A percentile compares a stretch with the other conserved stretches of the same genome.
Evolutionary conservation across 2,329 filamentous ascomycete species (phyloP).

Genomic region (Huntiella bhutanensis): DNA sequence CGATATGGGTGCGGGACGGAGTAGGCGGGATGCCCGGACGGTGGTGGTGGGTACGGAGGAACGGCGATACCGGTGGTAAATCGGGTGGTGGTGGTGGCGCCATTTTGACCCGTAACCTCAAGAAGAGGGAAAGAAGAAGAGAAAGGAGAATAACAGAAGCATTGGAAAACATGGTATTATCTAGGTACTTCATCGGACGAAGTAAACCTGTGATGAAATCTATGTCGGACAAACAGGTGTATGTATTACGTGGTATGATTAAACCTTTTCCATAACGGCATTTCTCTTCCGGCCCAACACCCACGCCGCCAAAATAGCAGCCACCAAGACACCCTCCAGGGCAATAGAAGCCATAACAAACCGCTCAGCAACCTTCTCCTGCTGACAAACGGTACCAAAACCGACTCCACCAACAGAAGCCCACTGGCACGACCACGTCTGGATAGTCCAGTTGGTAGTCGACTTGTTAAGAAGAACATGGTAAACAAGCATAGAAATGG

Average conservation of each 20-base stretch:
- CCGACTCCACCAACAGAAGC: slow-evolving; percentile 28
- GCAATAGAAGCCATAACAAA: slow-evolving; percentile 38
- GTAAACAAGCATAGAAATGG: slow-evolving; percentile 35
- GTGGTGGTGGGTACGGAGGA: too few species aligned
- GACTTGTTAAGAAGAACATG: slow-evolving; percentile 3
- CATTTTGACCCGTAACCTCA: too few species aligned
- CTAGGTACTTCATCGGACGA: too few species aligned
- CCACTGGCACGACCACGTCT: slow-evolving; percentile 48
- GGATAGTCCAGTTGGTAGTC: slow-evolving; percentile 22
- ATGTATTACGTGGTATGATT: background rate
- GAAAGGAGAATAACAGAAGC: too few species aligned
- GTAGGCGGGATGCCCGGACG: too few species aligned
- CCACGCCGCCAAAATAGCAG: slow-evolving; percentile 22
- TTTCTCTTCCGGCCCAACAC: background rate
- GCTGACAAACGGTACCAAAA: slow-evolving; percentile 36
- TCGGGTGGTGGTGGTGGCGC: too few species aligned
- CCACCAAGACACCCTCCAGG: slow-evolving; percentile 31
- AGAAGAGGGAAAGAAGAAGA: too few species aligned
- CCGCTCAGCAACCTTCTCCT: slow-evolving; percentile 35
- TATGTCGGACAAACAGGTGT: too few species aligned
- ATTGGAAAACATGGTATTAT: too few species aligned
- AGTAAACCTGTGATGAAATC: too few species aligned
- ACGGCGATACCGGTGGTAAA: too few species aligned
- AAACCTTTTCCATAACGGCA: background rate
- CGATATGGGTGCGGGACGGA: too few species aligned